Percentiles rank a stretch among this genome's conserved stretches.
These are phyloP conservation scores for Arthrobotrys sinensis DNA, from an alignment of 2,329 filamentous ascomycete genomes.

Conservation along the genomic window DNA sequence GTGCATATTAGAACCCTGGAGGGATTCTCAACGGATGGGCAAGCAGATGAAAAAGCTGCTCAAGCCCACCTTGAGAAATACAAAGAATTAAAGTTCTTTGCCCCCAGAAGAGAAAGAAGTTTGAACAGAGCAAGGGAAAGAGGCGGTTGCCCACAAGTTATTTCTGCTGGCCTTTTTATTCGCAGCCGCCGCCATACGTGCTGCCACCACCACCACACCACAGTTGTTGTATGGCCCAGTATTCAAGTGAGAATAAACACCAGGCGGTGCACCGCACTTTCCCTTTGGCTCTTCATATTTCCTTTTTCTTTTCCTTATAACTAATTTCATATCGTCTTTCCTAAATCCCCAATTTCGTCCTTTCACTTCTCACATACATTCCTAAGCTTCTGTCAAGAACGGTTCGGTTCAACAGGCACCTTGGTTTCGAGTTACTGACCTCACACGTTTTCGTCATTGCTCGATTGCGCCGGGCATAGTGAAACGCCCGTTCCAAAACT, in stretches of 20 bases:
- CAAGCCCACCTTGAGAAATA: conserved; percentile 56
- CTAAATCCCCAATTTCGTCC: conserved; percentile 46
- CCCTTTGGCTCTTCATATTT: conserved; percentile 43
- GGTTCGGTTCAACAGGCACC: conserved; percentile 41
- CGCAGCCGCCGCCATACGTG: conserved; percentile 57
- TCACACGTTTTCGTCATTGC: conserved; percentile 61
- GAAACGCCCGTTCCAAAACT: conserved; percentile 55
- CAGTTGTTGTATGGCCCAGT: conserved; percentile 31
- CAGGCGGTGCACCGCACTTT: conserved; percentile 57
- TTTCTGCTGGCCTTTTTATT: conserved; percentile 36
- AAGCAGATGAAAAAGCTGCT: conserved; percentile 61
- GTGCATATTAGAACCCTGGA: conserved; percentile 60
- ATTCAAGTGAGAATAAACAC: conserved; percentile 55
- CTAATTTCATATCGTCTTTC: conserved; percentile 41
- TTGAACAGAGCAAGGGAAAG: conserved; percentile 40
- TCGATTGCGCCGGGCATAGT: conserved; percentile 59
- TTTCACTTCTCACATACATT: conserved; percentile 25
- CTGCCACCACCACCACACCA: conserved; percentile 59
- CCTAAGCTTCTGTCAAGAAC: conserved; percentile 37
- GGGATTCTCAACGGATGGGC: conserved; percentile 53
- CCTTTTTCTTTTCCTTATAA: conserved; percentile 39
- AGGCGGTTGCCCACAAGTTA: conserved; percentile 45
- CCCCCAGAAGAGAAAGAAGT: conserved; percentile 48
- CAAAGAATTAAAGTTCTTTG: conserved; percentile 56
- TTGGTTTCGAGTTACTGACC: conserved; percentile 59